Evolutionary conservation across 768 basidiomycete species (phyloP), one percentile per base, ranked within the genome.

Genomic region (Kwoniella botswanensis): DNA sequence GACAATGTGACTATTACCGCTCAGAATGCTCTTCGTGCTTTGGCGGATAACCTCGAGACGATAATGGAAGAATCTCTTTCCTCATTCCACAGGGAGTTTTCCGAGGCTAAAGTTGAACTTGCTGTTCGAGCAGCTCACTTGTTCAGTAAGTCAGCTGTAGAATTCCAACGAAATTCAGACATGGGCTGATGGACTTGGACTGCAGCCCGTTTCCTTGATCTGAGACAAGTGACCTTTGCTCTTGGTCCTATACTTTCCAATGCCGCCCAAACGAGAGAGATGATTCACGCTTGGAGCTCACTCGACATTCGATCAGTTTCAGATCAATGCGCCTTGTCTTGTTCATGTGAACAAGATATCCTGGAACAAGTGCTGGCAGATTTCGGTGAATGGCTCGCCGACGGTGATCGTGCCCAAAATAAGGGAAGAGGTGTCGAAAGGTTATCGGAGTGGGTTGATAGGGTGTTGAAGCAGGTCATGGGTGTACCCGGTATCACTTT

Each of bases 341-440:
- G 67, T 21, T 65, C 67, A 60, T 66, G 71, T 71, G 70, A 75
- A 44, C 78, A 93, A 92, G 92, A 93, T 89, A 92, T 93, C 74
- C 86, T 96, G 62, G 93, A 95, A 82, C 88, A 90, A 66, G 86
- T 97, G 0, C 43, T 77, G 44, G 52, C 43, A 5, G 71, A 70
- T 21, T 77, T 77, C 41, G 64, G 66, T 4, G 22, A 46, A 3
- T 76, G 75, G 74, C 65, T 79, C n/a, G 56, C 22, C 9, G 65
- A 71, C 7, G 43, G 63, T 17, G 63, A 56, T 42, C 21, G 43
- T 26, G 12, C 26, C 1, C 59, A 59, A 11, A 21, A 50, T 3
- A 53, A 65, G 15, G 68, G 57, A 10, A 52, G 50, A 15, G 68
- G 70, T 4, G 63, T 76, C 9, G 65, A 70, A 21, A 58, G 54